These are phyloP conservation scores for Atkinsonella hypoxylon DNA, from an alignment of 2,329 filamentous ascomycete genomes.

Conservation along the genomic window DNA sequence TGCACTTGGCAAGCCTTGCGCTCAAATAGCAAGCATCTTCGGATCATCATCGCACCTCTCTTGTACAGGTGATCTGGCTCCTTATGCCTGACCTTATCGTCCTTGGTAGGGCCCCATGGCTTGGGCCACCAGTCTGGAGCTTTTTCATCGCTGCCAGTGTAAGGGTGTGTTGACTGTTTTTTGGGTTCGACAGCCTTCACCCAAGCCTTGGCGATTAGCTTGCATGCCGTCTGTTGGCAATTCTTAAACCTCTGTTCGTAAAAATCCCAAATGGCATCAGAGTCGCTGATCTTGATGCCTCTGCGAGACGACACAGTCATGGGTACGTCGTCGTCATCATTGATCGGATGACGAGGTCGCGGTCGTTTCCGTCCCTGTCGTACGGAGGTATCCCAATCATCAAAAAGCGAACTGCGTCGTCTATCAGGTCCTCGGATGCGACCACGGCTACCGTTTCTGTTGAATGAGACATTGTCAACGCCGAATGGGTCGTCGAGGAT, in stretches of 20 bases:
- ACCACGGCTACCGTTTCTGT: slow-evolving; percentile 14
- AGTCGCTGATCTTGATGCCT: slow-evolving; percentile 40
- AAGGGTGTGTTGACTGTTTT: slow-evolving; percentile 65
- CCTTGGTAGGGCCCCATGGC: slow-evolving; percentile 35
- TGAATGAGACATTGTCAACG: slow-evolving; percentile 15
- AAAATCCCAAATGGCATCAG: slow-evolving; percentile 42
- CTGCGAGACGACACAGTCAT: slow-evolving; percentile 28
- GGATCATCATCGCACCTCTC: slow-evolving; percentile 35
- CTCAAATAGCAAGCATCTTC: background rate
- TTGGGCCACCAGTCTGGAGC: slow-evolving; percentile 58
- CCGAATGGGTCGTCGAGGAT: slow-evolving; percentile 21
- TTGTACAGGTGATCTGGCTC: slow-evolving; percentile 65
- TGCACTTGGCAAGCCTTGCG: too few species aligned
- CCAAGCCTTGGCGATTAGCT: slow-evolving; percentile 63
- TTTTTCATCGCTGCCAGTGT: slow-evolving; percentile 51
- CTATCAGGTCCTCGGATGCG: slow-evolving; percentile 18
- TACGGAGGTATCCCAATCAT: slow-evolving; percentile 20
- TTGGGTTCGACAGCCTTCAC: slow-evolving; percentile 65
- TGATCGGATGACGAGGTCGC: slow-evolving; percentile 23
- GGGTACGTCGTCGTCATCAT: slow-evolving; percentile 29
- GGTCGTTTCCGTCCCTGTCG: slow-evolving; percentile 18
- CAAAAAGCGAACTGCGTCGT: slow-evolving; percentile 20
- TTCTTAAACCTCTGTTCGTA: slow-evolving; percentile 51
- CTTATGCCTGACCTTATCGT: slow-evolving; percentile 50
- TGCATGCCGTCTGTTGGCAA: slow-evolving; percentile 60